Evolutionary conservation across 2,329 filamentous ascomycete species (phyloP).

Genomic region (Fusarium sp.): DNA sequence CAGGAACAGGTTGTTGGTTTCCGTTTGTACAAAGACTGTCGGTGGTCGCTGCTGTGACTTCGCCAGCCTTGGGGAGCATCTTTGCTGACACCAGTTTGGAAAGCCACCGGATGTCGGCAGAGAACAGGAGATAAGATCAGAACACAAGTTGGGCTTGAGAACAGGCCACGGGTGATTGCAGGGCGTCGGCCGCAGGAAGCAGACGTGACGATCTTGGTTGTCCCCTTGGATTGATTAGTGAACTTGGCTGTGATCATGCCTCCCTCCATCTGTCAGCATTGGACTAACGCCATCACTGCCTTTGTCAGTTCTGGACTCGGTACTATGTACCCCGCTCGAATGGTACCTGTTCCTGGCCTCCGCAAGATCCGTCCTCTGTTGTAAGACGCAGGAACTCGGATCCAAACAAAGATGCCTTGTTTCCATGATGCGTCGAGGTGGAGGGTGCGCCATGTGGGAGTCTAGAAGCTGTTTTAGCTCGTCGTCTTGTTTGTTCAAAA

Average conservation of each 20-base stretch:
- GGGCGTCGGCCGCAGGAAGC: not conserved
- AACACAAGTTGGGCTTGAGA: not conserved
- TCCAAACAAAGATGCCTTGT: not conserved
- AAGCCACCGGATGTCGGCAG: not conserved
- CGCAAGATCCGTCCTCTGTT: not conserved
- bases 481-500: not conserved
- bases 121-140: not conserved
- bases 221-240: not conserved
- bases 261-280: not conserved
- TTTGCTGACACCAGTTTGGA: not conserved
- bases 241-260: not conserved
- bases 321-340: not conserved
- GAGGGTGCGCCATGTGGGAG: not conserved
- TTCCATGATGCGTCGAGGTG: not conserved
- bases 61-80: not conserved
- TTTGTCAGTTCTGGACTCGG: not conserved
- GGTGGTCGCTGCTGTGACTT: not conserved
- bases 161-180: not conserved
- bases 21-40: not conserved
- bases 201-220: not conserved
- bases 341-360: not conserved
- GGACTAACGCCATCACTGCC: not conserved
- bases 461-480: not conserved
- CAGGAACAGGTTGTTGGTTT: not conserved
- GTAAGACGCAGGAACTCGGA: not conserved